phyloP scores from a whole-genome alignment of 2,329 filamentous ascomycete species.

The Colletotrichum caudatum region DNA sequence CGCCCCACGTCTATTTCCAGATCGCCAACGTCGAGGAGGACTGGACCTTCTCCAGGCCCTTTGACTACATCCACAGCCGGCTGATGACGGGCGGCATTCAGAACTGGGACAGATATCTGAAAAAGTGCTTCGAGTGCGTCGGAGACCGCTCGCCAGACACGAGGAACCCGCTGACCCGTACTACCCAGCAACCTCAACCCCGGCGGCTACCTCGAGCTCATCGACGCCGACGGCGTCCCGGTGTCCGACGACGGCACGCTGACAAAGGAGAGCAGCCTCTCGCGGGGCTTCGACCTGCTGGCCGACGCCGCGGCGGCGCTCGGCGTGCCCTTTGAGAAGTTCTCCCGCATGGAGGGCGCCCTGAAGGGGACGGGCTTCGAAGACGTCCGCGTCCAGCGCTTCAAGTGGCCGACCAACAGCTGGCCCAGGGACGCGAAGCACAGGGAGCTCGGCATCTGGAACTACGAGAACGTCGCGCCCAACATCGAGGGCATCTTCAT shows the following conservation, averaged over 20 bases:
- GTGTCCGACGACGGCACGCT: conserved; percentile 6
- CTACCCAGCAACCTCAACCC: background rate
- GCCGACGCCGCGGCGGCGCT: conserved; percentile 2
- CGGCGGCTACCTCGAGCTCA: conserved; percentile 39
- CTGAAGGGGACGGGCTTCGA: conserved; percentile 47
- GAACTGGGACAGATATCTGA: background rate
- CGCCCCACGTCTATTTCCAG: conserved; percentile 59
- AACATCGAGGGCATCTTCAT: conserved; percentile 50
- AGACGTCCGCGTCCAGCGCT: conserved; percentile 46
- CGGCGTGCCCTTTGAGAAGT: conserved; percentile 11
- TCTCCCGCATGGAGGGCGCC: background rate
- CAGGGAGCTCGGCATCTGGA: conserved; percentile 47
- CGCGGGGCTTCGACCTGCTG: background rate
- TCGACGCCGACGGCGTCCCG: background rate
- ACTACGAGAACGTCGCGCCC: background rate
- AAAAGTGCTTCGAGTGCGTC: background rate
- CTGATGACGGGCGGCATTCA: conserved; percentile 37
- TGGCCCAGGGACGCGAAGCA: conserved; percentile 49
- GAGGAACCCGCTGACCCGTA: background rate
- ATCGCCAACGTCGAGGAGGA: conserved; percentile 55
- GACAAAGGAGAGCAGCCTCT: background rate
- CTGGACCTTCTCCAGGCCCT: conserved; percentile 53
- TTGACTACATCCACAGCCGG: conserved; percentile 45
- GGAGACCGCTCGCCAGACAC: no score
- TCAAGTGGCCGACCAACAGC: conserved; percentile 49